phyloP scores from a whole-genome alignment of 208 protist species.

The Blastocrithidia nonstop region DNA sequence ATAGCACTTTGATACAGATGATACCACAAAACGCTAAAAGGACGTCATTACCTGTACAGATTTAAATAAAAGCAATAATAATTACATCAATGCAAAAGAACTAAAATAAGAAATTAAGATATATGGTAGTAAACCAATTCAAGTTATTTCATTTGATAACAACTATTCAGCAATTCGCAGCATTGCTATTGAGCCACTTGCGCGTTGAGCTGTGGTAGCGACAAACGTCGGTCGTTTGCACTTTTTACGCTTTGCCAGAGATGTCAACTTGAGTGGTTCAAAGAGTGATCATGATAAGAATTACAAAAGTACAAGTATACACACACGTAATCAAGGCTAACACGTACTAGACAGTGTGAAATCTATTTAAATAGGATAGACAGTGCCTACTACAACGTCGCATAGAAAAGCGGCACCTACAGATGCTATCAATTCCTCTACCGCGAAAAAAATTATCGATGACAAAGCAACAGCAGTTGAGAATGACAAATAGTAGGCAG shows the following conservation, averaged over 20 bases:
- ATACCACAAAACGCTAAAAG: slow-evolving; percentile 3
- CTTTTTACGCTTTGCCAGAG: slow-evolving; percentile 44
- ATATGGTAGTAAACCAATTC: slow-evolving; percentile 34
- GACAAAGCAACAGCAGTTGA: background rate
- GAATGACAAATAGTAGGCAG: too few relatives aligned
- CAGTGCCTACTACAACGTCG: too few relatives aligned
- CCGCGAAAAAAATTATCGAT: background rate
- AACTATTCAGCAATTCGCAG: slow-evolving; percentile 77
- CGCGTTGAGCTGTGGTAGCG: slow-evolving; percentile 52
- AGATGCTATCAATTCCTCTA: too few relatives aligned
- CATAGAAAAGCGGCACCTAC: slow-evolving; percentile 2
- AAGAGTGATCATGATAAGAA: slow-evolving; percentile 5
- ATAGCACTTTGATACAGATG: slow-evolving; percentile 18
- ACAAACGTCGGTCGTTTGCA: slow-evolving; percentile 73
- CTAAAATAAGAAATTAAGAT: too few relatives aligned
- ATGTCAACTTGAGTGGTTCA: slow-evolving; percentile 12
- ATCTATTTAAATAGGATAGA: too few relatives aligned
- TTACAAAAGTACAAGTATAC: too few relatives aligned
- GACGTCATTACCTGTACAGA: background rate
- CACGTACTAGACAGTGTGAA: too few relatives aligned
- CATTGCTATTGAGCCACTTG: slow-evolving; percentile 57
- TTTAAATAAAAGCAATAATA: too few relatives aligned
- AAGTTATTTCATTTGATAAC: slow-evolving; percentile 55
- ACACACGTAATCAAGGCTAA: too few relatives aligned
- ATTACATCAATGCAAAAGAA: too few relatives aligned